Conservation (phyloP, 2,329 filamentous ascomycete species). For the Cladophialophora bantiana region DNA sequence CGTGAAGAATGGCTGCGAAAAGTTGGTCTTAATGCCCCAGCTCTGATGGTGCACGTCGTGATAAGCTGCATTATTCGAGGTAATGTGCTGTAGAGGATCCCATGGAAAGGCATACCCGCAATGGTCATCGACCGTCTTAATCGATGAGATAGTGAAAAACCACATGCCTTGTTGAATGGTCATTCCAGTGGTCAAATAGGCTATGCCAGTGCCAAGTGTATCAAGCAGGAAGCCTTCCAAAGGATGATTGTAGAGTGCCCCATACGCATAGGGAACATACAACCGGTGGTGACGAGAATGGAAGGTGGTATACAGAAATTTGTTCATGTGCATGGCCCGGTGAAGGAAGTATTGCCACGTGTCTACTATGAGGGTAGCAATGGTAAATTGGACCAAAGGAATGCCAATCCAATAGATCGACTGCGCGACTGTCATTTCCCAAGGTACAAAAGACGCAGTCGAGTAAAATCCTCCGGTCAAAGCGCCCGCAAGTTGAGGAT, state of each 20-base stretch:
- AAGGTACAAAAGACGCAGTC: conserved; percentile 77
- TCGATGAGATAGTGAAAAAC: conserved; percentile 86
- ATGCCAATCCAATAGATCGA: conserved; percentile 80
- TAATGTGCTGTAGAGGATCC: conserved; percentile 90
- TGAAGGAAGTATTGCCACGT: conserved; percentile 99
- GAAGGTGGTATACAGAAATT: conserved; percentile 83
- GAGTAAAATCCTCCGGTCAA: conserved; percentile 80
- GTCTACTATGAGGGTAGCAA: conserved; percentile 80
- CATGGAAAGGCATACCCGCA: conserved; percentile 95
- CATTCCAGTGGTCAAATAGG: conserved; percentile 82
- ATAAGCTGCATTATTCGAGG: conserved; percentile 93
- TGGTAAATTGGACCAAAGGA: conserved; percentile 76
- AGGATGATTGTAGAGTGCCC: conserved; percentile 95
- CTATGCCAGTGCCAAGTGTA: conserved; percentile 83
- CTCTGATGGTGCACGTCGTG: conserved; percentile 99
- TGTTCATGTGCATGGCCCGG: conserved; percentile 95
- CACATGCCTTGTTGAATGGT: conserved; percentile 84
- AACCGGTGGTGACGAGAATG: conserved; percentile 95
- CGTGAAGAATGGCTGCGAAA: conserved; percentile 71
- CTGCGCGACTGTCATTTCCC: conserved; percentile 79
- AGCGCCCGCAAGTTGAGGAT: conserved; percentile 76
- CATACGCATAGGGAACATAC: conserved; percentile 97
- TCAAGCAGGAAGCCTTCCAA: conserved; percentile 93
- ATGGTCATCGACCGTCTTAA: conserved; percentile 98
- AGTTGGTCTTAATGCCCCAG: conserved; percentile 87